A percentile compares a stretch with the other conserved stretches of the same genome.
Evolutionary conservation across 2,329 filamentous ascomycete genomes (phyloP).

Genomic region (Trichoderma atroviride): DNA sequence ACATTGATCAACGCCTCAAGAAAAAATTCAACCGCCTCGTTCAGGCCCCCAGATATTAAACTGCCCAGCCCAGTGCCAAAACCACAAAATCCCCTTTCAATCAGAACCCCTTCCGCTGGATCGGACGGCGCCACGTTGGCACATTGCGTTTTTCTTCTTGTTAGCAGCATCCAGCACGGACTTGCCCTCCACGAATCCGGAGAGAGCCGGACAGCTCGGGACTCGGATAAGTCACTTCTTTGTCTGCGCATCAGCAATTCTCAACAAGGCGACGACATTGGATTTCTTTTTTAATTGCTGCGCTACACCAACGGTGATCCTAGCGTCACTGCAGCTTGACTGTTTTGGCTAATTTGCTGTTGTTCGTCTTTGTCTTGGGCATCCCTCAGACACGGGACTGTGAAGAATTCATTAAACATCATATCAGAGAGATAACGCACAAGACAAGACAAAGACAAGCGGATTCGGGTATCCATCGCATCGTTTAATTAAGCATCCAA

Average conservation of each 20-base stretch:
- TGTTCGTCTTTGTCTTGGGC: constrained; percentile 5
- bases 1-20: constrained; percentile 1
- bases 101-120: constrained; percentile 27
- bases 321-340: background rate
- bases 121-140: constrained; percentile 29
- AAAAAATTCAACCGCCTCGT: constrained; percentile 18
- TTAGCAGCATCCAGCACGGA: background rate
- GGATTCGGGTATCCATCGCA: background rate
- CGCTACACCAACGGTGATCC: background rate
- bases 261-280: background rate
- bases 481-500: constrained; percentile 23
- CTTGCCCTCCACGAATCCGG: constrained; percentile 2
- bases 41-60: background rate
- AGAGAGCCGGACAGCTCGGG: constrained; percentile 9
- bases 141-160: constrained; percentile 1
- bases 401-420: background rate
- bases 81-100: background rate
- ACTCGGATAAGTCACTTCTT: background rate
- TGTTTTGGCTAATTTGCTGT: background rate
- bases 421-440: background rate
- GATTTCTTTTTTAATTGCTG: background rate
- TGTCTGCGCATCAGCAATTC: background rate
- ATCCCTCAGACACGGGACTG: constrained; percentile 19
- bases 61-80: background rate
- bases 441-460: background rate